Evolutionary conservation across 192 early-diverging fungal species (phyloP), one percentile per base, ranked within the genome.

Genomic region (Umbelopsis sp.): DNA sequence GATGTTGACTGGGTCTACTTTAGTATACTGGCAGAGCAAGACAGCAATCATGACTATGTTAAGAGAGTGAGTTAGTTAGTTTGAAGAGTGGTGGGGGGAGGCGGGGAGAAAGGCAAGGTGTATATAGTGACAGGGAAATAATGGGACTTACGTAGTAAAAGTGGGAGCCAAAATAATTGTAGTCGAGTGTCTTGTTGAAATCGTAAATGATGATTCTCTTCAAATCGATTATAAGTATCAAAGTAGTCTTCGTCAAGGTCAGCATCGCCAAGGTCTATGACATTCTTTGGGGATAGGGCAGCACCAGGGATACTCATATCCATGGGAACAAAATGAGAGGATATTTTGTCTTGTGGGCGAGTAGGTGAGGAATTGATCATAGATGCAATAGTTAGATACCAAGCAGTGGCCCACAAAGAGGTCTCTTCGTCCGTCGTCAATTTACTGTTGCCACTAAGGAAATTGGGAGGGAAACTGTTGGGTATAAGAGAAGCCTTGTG

Each of bases 131-230:
- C 0, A 3, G 14, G 8, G 29, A 8, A 1, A 34, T 9, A 11
- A 62, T 11, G 10, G 53, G 3, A 22, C 53, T 72, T 72, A 81
- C 75, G 75, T 20, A 85, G 69, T 45, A 88, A 59, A 7, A 84
- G 68, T 17, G 86, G 86, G 16, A 88, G 76, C 86, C 86, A 88
- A 69, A 88, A 88, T 41, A 86, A 65, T 72, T 82, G 86, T n/a
- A 88, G 59, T 69, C 84, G 79, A 54, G 76, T 78, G 69, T 88
- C 86, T 59, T 83, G 73, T 51, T 88, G 84, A 9, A 82, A 69
- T 69, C 71, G 74, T 0, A 79, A 66, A 50, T 66, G 65, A 32
- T 71, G 53, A 31, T 5, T n/a, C n/a, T 67, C 45, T 24, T 65
- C 71, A 66, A 34, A 68, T 34, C 77, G 66, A 17, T 80, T 70